Conservation (phyloP, 2,329 filamentous ascomycete genomes). For the Trematosphaeria pertusa region DNA sequence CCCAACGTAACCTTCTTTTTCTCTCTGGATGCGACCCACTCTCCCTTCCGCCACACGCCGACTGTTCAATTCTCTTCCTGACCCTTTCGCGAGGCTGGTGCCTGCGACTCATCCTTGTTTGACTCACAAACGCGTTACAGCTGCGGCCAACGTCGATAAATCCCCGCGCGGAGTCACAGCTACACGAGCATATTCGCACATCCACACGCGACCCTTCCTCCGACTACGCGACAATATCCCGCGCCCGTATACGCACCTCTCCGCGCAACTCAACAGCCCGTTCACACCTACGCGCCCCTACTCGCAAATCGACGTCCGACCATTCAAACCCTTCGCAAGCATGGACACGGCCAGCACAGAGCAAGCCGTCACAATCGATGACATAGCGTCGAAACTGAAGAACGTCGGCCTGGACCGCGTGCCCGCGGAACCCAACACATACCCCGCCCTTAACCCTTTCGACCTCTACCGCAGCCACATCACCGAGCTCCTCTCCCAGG, state of each 20-base stretch:
- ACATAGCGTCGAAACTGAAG: slow-evolving; percentile 46
- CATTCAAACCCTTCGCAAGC: slow-evolving; percentile 27
- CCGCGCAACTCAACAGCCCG: no score
- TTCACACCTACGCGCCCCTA: no score
- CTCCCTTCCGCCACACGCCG: slow-evolving; percentile 2
- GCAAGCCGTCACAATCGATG: slow-evolving; percentile 39
- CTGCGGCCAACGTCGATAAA: slow-evolving; percentile 2
- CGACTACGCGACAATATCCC: no score
- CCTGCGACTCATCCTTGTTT: slow-evolving; percentile 42
- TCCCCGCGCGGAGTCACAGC: slow-evolving; percentile 12
- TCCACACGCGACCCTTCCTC: no score
- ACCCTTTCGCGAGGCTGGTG: slow-evolving; percentile 38
- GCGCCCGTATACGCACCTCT: no score
- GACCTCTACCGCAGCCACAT: slow-evolving; percentile 83
- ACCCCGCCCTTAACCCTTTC: slow-evolving; percentile 68
- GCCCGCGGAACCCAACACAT: slow-evolving; percentile 50
- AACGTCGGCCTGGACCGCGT: slow-evolving; percentile 48
- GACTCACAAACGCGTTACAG: slow-evolving; percentile 30
- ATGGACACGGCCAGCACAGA: slow-evolving; percentile 32
- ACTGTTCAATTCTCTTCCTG: slow-evolving; percentile 32
- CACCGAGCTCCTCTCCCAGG: slow-evolving; percentile 69
- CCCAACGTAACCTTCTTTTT: slow-evolving; percentile 14
- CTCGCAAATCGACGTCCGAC: slow-evolving; percentile 22
- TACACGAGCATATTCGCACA: no score
- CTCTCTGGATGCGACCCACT: slow-evolving; percentile 11